Base-by-base conservation (phyloP, 1,284 basidiomycete species). In the Anthracocystis walkeri region DNA sequence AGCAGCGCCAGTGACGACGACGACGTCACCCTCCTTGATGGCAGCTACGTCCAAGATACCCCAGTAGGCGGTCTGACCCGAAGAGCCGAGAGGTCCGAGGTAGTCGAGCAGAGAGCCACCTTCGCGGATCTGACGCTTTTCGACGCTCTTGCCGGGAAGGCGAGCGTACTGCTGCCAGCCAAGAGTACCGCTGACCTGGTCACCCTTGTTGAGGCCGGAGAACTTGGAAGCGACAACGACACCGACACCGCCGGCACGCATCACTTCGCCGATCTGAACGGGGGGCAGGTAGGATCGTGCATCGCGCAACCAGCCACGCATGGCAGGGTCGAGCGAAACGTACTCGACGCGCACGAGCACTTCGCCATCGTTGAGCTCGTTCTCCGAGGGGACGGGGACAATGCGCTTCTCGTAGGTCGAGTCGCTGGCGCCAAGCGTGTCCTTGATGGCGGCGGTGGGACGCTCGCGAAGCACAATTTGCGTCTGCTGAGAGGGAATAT, bases 291-390 rank as follows among this genome's bases (percentile, higher is more conserved):
- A 88, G 25, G 82, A 82, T 31, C 79, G 88, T 20, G 81, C 84
- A 82, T 93, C 92, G 65, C 89, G 89, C 56, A 96, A 82, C 89
- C 91, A 95, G 11, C 90, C 91, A 38, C 93, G 89, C 92, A 94
- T 94, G 54, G 78, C 78, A 18, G 85, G 85, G 64, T 86, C 85
- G 18, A 86, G 66, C 8, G 73, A 78, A 58, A 83, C 65, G 57
- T 80, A 84, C 63, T 85, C 81, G 50, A 84, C 81, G 33, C 73
- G 67, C 46, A 85, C 71, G 27, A 85, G 60, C 25, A 81, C 79
- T 31, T 84, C 68, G 31, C 76, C 82, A 46, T 78, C 66, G 35
- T 73, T 59, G 65, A 84, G 48, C 35, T 82, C 63, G 45, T 65
- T 57, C 25, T 59, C 65, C 12, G 33, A n/a, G 25, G 81, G 50